Evolutionary conservation across 306 rosid species (phyloP).

Genomic region (Prunus armeniaca): DNA sequence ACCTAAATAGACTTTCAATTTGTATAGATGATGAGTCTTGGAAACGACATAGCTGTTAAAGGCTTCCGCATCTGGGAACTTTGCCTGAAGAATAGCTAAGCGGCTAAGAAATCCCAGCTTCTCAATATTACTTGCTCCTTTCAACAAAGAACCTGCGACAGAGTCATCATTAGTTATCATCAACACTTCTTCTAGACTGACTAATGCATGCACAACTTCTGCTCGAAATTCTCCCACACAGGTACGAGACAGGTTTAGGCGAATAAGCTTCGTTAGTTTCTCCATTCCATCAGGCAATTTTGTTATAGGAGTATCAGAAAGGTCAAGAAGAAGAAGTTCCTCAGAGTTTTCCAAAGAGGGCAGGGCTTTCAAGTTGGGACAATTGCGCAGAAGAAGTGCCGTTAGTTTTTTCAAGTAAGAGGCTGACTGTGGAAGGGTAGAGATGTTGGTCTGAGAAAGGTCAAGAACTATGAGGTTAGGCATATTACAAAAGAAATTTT

Average conservation of each 20-base stretch:
- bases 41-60: not conserved
- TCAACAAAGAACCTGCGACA: not conserved
- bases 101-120: not conserved
- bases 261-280: not conserved
- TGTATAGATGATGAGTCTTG: not conserved
- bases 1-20: not conserved
- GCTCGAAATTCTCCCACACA: not conserved
- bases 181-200: not conserved
- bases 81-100: not conserved
- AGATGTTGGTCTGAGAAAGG: not conserved
- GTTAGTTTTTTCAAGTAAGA: not conserved
- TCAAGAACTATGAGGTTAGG: not conserved
- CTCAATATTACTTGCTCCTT: not conserved
- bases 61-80: not conserved
- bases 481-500: not conserved
- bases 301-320: not conserved
- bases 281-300: not conserved
- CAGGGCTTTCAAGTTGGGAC: not conserved
- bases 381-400: not conserved
- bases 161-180: not conserved
- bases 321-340: not conserved
- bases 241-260: not conserved
- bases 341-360: not conserved
- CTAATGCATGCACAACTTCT: not conserved
- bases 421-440: not conserved